These are phyloP conservation scores for Zymoseptoria crescenta DNA, from an alignment of 2,329 filamentous ascomycete genomes.

Conservation along the genomic window DNA sequence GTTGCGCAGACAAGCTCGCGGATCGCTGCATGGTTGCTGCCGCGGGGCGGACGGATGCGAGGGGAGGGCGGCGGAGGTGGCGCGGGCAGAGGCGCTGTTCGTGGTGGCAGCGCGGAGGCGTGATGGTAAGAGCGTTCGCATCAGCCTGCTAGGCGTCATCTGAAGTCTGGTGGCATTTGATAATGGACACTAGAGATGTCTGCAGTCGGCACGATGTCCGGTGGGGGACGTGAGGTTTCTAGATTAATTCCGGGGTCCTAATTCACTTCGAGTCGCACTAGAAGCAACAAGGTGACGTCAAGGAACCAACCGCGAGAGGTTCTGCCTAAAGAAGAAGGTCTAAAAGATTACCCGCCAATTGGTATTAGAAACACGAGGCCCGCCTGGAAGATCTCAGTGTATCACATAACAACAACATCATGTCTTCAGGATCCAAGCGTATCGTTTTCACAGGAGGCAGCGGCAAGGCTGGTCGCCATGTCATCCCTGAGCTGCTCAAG, in stretches of 20 bases:
- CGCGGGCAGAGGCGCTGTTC: slow-evolving; percentile 7
- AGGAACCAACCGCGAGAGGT: background rate
- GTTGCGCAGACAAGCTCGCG: slow-evolving; percentile 16
- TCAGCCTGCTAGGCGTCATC: slow-evolving; percentile 35
- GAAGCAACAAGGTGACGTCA: background rate
- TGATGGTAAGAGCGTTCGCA: slow-evolving; percentile 40
- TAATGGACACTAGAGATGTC: background rate
- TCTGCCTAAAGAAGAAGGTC: background rate
- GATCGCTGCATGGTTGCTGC: slow-evolving; percentile 12
- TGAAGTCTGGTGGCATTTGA: slow-evolving; percentile 14
- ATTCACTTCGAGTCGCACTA: background rate
- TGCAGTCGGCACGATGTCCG: background rate
- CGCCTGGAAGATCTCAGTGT: background rate
- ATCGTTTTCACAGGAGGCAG: slow-evolving; percentile 50
- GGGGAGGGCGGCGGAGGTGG: slow-evolving; percentile 4
- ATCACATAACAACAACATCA: slow-evolving; percentile 2
- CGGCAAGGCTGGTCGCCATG: slow-evolving; percentile 49
- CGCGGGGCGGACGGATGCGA: slow-evolving; percentile 1
- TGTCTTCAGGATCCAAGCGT: slow-evolving; percentile 31
- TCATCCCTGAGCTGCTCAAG: slow-evolving; percentile 46
- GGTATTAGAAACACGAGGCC: background rate
- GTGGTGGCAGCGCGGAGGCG: slow-evolving; percentile 23
- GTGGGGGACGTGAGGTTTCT: background rate
- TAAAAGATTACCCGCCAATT: background rate
- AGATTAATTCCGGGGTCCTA: background rate